Conservation (phyloP, 192 early-diverging fungal species). For the Rhizophagus clarus region DNA sequence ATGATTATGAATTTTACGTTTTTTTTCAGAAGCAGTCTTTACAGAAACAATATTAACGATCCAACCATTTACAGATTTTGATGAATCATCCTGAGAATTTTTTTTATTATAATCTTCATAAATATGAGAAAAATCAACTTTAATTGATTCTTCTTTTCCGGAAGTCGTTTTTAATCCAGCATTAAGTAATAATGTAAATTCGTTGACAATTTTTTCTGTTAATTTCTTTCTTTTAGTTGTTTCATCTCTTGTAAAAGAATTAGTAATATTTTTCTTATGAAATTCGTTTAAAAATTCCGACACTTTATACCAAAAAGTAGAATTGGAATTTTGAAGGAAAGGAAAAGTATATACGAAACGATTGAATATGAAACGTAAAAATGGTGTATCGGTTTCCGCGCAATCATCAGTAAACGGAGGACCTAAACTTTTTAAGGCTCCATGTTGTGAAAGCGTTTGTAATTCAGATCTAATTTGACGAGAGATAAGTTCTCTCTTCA, state of each 20-base stretch:
- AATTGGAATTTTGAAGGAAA: constrained; percentile 43
- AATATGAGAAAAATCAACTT: constrained; percentile 6
- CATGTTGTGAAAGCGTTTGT: constrained; percentile 31
- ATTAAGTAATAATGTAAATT: constrained; percentile 36
- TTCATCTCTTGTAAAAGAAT: constrained; percentile 28
- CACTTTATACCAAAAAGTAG: constrained; percentile 51
- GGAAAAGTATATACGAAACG: constrained; percentile 52
- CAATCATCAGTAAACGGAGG: constrained; percentile 34
- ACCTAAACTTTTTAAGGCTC: constrained; percentile 32
- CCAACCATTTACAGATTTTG: constrained; percentile 37
- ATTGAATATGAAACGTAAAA: constrained; percentile 49
- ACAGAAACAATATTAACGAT: constrained; percentile 54
- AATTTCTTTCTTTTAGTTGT: constrained; percentile 35
- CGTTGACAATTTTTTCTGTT: constrained; percentile 38
- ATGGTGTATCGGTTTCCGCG: constrained; percentile 37
- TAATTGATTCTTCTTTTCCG: constrained; percentile 34
- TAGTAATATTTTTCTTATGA: constrained; percentile 41
- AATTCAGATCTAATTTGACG: constrained; percentile 50
- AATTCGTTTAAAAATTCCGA: constrained; percentile 53
- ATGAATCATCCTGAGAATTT: constrained; percentile 17
- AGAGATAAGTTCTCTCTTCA: constrained; percentile 55
- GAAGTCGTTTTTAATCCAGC: constrained; percentile 38
- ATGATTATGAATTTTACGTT: not conserved
- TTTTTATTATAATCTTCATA: not conserved
- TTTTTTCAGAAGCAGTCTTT: constrained; percentile 38